phyloP scores from a whole-genome alignment of 2,329 filamentous ascomycete genomes.

The Byssoonygena ceratinophila region DNA sequence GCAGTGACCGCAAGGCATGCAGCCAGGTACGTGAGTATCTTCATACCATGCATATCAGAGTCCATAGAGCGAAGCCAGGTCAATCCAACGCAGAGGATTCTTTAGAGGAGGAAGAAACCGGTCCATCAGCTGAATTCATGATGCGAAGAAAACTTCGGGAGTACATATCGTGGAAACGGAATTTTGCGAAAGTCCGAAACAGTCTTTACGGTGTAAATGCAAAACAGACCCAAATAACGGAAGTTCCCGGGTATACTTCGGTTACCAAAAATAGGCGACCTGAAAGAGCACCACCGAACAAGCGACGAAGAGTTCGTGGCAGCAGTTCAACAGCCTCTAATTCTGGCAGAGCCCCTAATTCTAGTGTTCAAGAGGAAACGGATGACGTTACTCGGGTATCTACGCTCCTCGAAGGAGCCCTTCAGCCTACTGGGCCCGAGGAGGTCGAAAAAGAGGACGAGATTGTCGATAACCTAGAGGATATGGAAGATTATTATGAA shows the following conservation, averaged over 20 bases:
- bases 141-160: conserved; percentile 77
- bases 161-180: conserved; percentile 82
- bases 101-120: conserved; percentile 34
- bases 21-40: conserved; percentile 83
- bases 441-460: conserved; percentile 46
- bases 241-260: conserved; percentile 20
- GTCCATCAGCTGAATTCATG: conserved; percentile 71
- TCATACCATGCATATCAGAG: conserved; percentile 73
- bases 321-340: conserved; percentile 52
- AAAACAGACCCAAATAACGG: conserved; percentile 19
- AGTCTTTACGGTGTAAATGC: conserved; percentile 29
- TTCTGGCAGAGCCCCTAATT: conserved; percentile 56
- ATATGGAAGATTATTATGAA: conserved; percentile 87
- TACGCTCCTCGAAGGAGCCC: conserved; percentile 61
- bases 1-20: conserved; percentile 73
- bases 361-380: conserved; percentile 60
- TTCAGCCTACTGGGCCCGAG: conserved; percentile 70
- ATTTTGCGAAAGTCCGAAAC: conserved; percentile 71
- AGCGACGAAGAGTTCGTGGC: conserved; percentile 72
- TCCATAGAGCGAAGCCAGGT: conserved; percentile 17
- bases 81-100: background rate
- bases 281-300: conserved; percentile 65
- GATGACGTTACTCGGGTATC: conserved; percentile 76
- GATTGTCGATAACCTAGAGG: conserved; percentile 73
- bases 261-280: conserved; percentile 32